phyloP scores from a whole-genome alignment of 768 basidiomycete genomes.

The Favolaschia claudopus region DNA sequence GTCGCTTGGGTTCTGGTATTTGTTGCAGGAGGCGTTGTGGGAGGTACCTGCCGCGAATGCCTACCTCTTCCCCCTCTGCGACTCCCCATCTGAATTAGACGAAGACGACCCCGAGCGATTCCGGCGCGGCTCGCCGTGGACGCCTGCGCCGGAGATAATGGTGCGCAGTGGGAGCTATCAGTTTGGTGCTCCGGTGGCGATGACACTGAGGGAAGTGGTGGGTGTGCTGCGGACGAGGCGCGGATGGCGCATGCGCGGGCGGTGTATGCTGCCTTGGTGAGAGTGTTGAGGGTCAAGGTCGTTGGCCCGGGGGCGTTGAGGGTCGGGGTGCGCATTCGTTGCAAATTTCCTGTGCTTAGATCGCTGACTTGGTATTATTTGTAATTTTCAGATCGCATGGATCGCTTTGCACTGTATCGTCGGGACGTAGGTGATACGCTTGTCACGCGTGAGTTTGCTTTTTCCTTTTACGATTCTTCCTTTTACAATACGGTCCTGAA shows the following conservation, averaged over 20 bases:
- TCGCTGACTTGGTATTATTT: not conserved
- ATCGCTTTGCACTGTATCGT: slow-evolving; percentile 54
- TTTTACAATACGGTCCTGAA: not conserved
- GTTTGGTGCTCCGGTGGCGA: too few species aligned
- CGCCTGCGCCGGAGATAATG: slow-evolving; percentile 35
- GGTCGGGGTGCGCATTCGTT: slow-evolving; percentile 58
- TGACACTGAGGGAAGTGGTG: too few species aligned
- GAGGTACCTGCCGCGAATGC: slow-evolving; percentile 16
- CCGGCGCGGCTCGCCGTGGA: slow-evolving; percentile 46
- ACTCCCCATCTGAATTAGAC: not conserved
- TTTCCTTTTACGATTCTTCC: not conserved
- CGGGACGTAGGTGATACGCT: slow-evolving; percentile 88
- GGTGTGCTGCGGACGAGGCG: slow-evolving; percentile 27
- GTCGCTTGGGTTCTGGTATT: slow-evolving; percentile 92
- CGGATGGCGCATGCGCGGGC: slow-evolving; percentile 46
- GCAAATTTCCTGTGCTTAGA: not conserved
- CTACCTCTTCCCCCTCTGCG: too few species aligned
- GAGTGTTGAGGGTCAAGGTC: slow-evolving; percentile 74
- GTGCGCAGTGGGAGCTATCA: slow-evolving; percentile 19
- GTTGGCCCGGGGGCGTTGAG: slow-evolving; percentile 73
- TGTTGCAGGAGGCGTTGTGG: slow-evolving; percentile 90
- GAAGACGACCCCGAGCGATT: slow-evolving; percentile 11
- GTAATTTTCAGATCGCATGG: slow-evolving; percentile 1
- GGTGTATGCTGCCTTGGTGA: slow-evolving; percentile 78
- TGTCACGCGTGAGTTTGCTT: slow-evolving; percentile 75